Evolutionary conservation across 768 basidiomycete genomes (phyloP).

Genomic region (Lepiota brunneoincarnata): DNA sequence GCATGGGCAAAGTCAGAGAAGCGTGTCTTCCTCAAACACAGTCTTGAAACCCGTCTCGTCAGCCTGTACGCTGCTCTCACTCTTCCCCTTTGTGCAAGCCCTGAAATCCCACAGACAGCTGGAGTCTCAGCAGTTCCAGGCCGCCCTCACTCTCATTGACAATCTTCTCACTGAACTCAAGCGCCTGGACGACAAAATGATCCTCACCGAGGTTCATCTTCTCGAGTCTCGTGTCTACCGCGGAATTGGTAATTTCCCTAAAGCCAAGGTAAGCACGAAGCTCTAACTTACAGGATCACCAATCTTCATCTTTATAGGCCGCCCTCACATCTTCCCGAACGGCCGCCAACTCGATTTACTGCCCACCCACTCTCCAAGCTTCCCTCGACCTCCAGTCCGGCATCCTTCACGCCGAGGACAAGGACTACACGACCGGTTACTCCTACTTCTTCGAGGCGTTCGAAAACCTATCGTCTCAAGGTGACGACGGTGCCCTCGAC

Average conservation of each 20-base stretch:
- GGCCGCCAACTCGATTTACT: slow-evolving; percentile 95
- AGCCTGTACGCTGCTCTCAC: slow-evolving; percentile 45
- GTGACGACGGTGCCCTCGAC: slow-evolving; percentile 70
- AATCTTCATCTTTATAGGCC: slow-evolving; percentile 47
- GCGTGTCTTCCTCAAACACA: slow-evolving; percentile 94
- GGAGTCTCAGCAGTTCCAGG: slow-evolving; percentile 71
- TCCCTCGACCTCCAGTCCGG: slow-evolving; percentile 57
- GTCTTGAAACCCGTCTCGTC: slow-evolving; percentile 85
- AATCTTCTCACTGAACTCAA: slow-evolving; percentile 88
- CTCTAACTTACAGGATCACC: not conserved
- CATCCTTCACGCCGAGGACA: slow-evolving; percentile 92
- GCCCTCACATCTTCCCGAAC: slow-evolving; percentile 89
- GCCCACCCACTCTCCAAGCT: slow-evolving; percentile 46
- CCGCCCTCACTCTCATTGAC: slow-evolving; percentile 81
- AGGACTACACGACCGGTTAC: slow-evolving; percentile 96
- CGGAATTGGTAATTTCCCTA: slow-evolving; percentile 83
- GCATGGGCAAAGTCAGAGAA: slow-evolving; percentile 91
- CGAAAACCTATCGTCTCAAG: slow-evolving; percentile 80
- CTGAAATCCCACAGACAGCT: slow-evolving; percentile 50
- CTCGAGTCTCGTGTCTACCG: slow-evolving; percentile 91
- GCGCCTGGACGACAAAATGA: slow-evolving; percentile 95
- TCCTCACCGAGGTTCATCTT: slow-evolving; percentile 94
- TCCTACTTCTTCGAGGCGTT: slow-evolving; percentile 98
- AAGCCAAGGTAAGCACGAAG: slow-evolving; percentile 69
- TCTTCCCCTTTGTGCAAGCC: not conserved